Conservation (phyloP, 495 filamentous ascomycete species). For the Tuber melanosporum region DNA sequence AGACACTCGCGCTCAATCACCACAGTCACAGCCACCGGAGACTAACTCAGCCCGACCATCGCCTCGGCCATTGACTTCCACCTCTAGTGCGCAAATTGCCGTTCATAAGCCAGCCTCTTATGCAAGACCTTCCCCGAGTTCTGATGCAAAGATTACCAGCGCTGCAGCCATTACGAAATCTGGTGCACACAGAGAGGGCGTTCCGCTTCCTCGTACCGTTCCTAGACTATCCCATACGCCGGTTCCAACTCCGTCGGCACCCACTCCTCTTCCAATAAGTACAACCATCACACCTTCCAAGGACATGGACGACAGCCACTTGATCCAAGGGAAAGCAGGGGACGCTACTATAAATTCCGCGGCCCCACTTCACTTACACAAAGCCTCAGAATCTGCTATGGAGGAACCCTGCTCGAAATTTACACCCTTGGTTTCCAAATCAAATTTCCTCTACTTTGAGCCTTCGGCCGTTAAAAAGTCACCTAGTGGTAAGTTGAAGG, state of each 20-base stretch:
- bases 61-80: neutral
- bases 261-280: neutral
- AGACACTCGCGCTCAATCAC: neutral
- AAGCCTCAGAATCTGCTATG: neutral
- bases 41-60: neutral
- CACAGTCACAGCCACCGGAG: neutral
- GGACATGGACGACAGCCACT: neutral
- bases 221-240: neutral
- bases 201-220: neutral
- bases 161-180: neutral
- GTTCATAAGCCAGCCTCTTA: neutral
- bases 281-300: neutral
- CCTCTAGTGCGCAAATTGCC: neutral
- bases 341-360: neutral
- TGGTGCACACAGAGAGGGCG: neutral
- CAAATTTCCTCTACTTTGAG: slow-evolving; percentile 32
- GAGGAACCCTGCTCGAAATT: neutral
- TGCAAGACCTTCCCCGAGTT: neutral
- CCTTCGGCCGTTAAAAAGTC: neutral
- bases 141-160: neutral
- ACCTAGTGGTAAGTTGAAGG: neutral
- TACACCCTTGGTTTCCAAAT: slow-evolving; percentile 16
- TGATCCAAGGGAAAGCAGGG: neutral
- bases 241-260: neutral
- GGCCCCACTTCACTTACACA: neutral